Conservation (phyloP, 2,329 filamentous ascomycete genomes). For the Fusarium chuoi region DNA sequence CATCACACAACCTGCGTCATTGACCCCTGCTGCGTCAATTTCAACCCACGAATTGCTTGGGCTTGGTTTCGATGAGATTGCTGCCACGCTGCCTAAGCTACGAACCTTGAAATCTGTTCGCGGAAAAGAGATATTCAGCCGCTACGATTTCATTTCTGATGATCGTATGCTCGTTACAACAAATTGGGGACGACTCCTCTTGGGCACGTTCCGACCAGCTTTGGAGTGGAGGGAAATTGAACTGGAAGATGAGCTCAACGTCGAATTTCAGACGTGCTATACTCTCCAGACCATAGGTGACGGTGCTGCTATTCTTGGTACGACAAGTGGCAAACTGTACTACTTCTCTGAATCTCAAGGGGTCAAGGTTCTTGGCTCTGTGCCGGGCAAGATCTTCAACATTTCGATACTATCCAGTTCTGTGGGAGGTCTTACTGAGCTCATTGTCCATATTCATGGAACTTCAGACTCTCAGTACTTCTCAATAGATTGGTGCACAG, state of each 20-base stretch:
- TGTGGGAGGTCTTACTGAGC: conserved; percentile 36
- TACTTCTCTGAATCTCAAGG: conserved; percentile 50
- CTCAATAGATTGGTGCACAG: conserved; percentile 49
- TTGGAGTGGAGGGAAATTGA: conserved; percentile 57
- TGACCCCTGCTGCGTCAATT: background rate
- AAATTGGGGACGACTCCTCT: conserved; percentile 68
- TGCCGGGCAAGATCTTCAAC: conserved; percentile 62
- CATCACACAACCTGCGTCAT: conserved; percentile 43
- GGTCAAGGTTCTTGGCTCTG: conserved; percentile 50
- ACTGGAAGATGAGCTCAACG: conserved; percentile 47
- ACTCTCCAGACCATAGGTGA: conserved; percentile 54
- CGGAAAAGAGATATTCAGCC: conserved; percentile 62
- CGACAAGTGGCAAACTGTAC: conserved; percentile 60
- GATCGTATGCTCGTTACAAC: conserved; percentile 66
- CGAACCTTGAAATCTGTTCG: conserved; percentile 31
- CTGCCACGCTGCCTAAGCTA: conserved; percentile 28
- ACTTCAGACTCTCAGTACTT: conserved; percentile 56
- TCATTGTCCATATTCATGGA: conserved; percentile 60
- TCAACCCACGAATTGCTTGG: conserved; percentile 24
- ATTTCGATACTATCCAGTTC: conserved; percentile 54
- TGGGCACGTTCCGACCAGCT: conserved; percentile 52
- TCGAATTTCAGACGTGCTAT: conserved; percentile 59
- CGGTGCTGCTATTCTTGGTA: conserved; percentile 59
- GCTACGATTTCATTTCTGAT: conserved; percentile 71
- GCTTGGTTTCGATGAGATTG: conserved; percentile 50